Conservation (phyloP, 1,284 basidiomycete species). For the Schizophyllum amplum region DNA sequence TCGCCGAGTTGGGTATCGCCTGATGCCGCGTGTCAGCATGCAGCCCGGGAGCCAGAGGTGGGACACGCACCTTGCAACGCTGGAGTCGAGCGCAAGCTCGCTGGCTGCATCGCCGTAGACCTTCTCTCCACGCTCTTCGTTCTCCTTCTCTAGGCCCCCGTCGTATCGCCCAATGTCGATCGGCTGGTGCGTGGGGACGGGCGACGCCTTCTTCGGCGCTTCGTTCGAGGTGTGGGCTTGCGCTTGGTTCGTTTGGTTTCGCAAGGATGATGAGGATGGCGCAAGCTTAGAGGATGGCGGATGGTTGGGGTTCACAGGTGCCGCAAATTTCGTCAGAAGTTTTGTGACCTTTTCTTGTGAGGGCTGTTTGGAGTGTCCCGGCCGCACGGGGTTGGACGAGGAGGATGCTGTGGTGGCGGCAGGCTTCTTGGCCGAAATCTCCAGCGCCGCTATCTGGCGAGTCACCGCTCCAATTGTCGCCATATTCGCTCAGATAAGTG, state of each 20-base stretch:
- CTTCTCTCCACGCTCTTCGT: slow-evolving; percentile 53
- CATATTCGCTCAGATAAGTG: slow-evolving; percentile 10
- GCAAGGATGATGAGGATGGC: neutral
- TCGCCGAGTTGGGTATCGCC: slow-evolving; percentile 66
- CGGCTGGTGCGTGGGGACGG: slow-evolving; percentile 1
- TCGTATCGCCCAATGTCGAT: slow-evolving; percentile 82
- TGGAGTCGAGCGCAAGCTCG: slow-evolving; percentile 73
- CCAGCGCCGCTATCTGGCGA: slow-evolving; percentile 16
- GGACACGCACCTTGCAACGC: slow-evolving; percentile 46
- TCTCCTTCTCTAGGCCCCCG: slow-evolving; percentile 78
- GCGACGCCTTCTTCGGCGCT: neutral
- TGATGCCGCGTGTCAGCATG: slow-evolving; percentile 17
- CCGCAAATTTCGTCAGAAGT: slow-evolving; percentile 57
- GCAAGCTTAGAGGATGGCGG: neutral
- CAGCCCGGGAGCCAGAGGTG: neutral
- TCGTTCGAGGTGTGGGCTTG: neutral
- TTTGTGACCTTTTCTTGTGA: slow-evolving; percentile 53
- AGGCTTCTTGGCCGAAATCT: slow-evolving; percentile 9
- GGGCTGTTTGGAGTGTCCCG: slow-evolving; percentile 42
- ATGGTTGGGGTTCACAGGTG: slow-evolving; percentile 36
- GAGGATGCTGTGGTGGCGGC: slow-evolving; percentile 11
- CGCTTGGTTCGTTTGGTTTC: neutral
- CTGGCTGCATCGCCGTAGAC: slow-evolving; percentile 69
- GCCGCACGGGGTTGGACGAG: slow-evolving; percentile 14
- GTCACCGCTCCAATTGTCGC: slow-evolving; percentile 15